Conservation (phyloP, 768 basidiomycete species). For the Psilocybe sp. region DNA sequence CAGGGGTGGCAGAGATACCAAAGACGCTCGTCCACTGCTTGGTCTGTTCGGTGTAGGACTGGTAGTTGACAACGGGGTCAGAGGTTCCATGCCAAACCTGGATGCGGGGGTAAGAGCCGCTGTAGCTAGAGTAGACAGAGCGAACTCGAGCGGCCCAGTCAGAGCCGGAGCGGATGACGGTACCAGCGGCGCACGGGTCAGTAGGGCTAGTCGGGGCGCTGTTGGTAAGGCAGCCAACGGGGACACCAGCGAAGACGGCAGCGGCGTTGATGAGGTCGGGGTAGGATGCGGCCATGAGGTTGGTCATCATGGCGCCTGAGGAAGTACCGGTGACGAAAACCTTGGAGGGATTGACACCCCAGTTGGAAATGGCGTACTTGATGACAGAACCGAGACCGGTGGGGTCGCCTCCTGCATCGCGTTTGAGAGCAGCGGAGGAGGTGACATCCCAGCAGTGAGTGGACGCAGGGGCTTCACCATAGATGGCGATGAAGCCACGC, state of each 20-base stretch:
- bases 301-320: slow-evolving; percentile 62
- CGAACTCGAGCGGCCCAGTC: slow-evolving; percentile 48
- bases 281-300: slow-evolving; percentile 51
- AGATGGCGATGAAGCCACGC: slow-evolving; percentile 46
- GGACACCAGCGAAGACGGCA: slow-evolving; percentile 48
- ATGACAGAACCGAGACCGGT: slow-evolving; percentile 46
- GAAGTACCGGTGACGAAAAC: slow-evolving; percentile 52
- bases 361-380: slow-evolving; percentile 46
- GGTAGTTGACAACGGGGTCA: slow-evolving; percentile 47
- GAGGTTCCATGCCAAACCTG: slow-evolving; percentile 55
- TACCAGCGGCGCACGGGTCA: slow-evolving; percentile 47
- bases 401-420: slow-evolving; percentile 55
- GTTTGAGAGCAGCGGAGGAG: slow-evolving; percentile 47
- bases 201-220: no score
- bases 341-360: slow-evolving; percentile 39
- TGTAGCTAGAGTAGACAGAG: slow-evolving; percentile 49
- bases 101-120: slow-evolving; percentile 47
- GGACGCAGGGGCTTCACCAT: slow-evolving; percentile 37
- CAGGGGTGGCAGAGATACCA: slow-evolving; percentile 39
- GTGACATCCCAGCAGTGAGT: slow-evolving; percentile 56
- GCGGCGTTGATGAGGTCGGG: slow-evolving; percentile 52
- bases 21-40: slow-evolving; percentile 59
- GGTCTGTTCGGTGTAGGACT: slow-evolving; percentile 49
- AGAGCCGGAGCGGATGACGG: slow-evolving; percentile 43
- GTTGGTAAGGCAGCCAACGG: slow-evolving; percentile 19